These are phyloP conservation scores for Cynanchum wilfordii DNA, from an alignment of 257 asterid species.

Conservation along the genomic window DNA sequence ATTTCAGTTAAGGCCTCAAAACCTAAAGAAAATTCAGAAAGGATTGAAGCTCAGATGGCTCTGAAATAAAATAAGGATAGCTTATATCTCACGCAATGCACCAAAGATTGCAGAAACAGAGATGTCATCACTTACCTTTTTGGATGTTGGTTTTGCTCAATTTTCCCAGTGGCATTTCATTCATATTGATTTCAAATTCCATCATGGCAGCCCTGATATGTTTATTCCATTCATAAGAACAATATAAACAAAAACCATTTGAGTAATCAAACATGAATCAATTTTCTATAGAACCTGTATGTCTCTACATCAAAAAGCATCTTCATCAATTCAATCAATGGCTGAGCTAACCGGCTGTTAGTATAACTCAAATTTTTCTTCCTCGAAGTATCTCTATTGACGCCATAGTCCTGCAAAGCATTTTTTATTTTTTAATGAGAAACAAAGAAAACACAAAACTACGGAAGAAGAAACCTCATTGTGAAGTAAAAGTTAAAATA, in stretches of 20 bases:
- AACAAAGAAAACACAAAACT: conserved; percentile 17
- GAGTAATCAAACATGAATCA: conserved; percentile 11
- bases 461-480: conserved; percentile 3
- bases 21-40: conserved; percentile 40
- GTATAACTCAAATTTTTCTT: conserved; percentile 50
- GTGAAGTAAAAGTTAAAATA: conserved; percentile 8
- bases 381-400: conserved; percentile 44
- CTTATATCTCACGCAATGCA: conserved; percentile 9
- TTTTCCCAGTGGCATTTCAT: conserved; percentile 99
- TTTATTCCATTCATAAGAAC: conserved; percentile 13
- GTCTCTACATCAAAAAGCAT: conserved; percentile 93
- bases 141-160: conserved; percentile 87
- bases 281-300: conserved; percentile 55
- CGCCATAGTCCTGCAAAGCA: conserved; percentile 81
- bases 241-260: conserved; percentile 11
- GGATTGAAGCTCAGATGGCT: conserved; percentile 13
- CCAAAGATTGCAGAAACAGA: not conserved
- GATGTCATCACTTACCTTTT: conserved; percentile 46
- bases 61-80: conserved; percentile 7
- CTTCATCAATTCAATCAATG: conserved; percentile 74
- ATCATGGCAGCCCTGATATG: conserved; percentile 92
- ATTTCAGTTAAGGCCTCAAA: conserved; percentile 94
- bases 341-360: conserved; percentile 66
- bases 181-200: conserved; percentile 97
- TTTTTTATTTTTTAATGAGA: conserved; percentile 5